Evolutionary conservation across 2,329 filamentous ascomycete genomes (phyloP).

Genomic region (Aspergillus tamarii): DNA sequence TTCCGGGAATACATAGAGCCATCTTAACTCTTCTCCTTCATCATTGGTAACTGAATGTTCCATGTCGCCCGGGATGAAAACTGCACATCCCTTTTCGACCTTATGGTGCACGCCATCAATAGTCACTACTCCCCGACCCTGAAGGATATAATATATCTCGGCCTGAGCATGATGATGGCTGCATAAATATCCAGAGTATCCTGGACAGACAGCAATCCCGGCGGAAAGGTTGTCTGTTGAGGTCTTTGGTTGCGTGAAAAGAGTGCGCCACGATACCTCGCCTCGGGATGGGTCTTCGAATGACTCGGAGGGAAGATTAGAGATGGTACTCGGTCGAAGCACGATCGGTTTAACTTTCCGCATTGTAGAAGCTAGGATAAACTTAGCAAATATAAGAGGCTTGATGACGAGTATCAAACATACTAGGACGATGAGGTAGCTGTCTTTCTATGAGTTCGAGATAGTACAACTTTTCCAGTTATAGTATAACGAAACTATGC

Average conservation of each 20-base stretch:
- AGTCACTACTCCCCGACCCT: constrained; percentile 40
- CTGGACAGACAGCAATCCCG: constrained; percentile 42
- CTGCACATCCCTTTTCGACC: constrained; percentile 38
- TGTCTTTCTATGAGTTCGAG: too few species aligned
- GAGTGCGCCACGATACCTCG: constrained; percentile 43
- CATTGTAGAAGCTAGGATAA: background rate
- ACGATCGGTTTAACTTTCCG: background rate
- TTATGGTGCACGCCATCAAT: constrained; percentile 41
- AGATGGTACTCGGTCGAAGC: background rate
- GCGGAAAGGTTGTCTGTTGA: constrained; percentile 40
- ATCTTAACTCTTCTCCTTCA: constrained; percentile 33
- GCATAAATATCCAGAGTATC: constrained; percentile 38
- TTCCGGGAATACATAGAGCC: constrained; percentile 48
- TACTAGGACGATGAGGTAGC: background rate
- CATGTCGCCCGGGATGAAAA: constrained; percentile 49
- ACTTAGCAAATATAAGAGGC: background rate
- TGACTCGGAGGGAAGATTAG: constrained; percentile 15
- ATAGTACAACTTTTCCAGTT: background rate
- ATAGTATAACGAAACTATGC: background rate
- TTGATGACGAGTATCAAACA: too few species aligned
- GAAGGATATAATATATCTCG: constrained; percentile 48
- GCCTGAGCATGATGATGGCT: constrained; percentile 47
- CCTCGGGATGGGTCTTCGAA: constrained; percentile 19
- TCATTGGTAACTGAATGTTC: constrained; percentile 46
- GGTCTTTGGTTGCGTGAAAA: constrained; percentile 41